Evolutionary conservation across 1,284 basidiomycete species (phyloP).

Genomic region (Tilletiopsis washingtonensis): DNA sequence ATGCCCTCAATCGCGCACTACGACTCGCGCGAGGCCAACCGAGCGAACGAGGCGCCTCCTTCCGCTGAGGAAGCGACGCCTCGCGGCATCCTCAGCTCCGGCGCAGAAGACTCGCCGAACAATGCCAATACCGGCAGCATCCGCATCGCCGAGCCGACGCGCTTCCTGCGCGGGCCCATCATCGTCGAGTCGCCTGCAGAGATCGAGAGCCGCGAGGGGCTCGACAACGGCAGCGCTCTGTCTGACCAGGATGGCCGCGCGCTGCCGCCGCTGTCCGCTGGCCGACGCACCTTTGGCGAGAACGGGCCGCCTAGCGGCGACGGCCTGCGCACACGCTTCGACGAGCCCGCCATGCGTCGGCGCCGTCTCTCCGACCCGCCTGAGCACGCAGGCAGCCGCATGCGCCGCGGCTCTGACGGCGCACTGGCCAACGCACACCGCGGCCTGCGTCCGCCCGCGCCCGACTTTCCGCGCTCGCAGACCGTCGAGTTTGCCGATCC

Average conservation of each 20-base stretch:
- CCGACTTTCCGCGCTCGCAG: constrained; percentile 53
- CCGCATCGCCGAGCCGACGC: neutral
- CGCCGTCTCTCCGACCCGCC: constrained; percentile 26
- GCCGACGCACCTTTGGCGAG: too few species aligned
- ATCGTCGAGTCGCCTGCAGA: neutral
- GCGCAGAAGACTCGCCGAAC: too few species aligned
- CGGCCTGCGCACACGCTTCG: constrained; percentile 1
- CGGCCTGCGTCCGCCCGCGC: constrained; percentile 13
- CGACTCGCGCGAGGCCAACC: neutral
- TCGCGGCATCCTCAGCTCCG: neutral
- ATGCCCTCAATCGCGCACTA: constrained; percentile 15
- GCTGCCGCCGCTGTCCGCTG: neutral
- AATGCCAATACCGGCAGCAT: neutral
- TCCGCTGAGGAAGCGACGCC: too few species aligned
- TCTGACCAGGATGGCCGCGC: too few species aligned
- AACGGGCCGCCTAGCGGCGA: neutral
- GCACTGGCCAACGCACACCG: constrained; percentile 8
- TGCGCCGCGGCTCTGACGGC: constrained; percentile 24
- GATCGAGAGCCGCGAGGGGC: neutral
- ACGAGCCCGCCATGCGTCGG: constrained; percentile 1
- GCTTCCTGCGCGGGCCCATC: neutral
- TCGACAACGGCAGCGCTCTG: neutral
- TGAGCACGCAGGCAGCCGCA: constrained; percentile 5
- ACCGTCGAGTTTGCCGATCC: constrained; percentile 57
- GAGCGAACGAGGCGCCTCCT: neutral